Evolutionary conservation across 192 early-diverging fungal species (phyloP).

Genomic region (Polychytrium aggregatum): DNA sequence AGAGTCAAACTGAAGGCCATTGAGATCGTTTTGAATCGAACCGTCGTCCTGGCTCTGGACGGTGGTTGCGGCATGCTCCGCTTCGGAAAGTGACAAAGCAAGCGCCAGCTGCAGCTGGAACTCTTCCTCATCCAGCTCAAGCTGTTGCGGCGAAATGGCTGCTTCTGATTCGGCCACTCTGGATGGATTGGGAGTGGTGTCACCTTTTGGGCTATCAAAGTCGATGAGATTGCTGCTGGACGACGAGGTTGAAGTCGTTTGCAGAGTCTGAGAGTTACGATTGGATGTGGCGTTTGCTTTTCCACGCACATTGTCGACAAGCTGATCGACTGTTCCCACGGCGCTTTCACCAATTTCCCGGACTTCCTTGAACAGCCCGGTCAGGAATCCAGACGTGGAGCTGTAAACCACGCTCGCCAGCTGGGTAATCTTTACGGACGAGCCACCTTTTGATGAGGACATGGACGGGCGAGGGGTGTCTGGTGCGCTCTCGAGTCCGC

Average conservation of each 20-base stretch:
- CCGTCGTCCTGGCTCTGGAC: no score
- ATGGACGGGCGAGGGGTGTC: no score
- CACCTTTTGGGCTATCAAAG: neutral
- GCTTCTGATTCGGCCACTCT: neutral
- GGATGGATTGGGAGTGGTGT: neutral
- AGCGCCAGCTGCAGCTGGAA: slow-evolving; percentile 41
- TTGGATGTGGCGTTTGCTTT: no score
- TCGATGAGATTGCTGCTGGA: neutral
- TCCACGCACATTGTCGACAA: slow-evolving; percentile 15
- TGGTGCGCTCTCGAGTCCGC: no score
- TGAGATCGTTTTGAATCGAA: no score
- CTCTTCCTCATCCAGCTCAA: slow-evolving; percentile 24
- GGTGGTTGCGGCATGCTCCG: slow-evolving; percentile 2
- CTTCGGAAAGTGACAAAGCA: slow-evolving; percentile 30
- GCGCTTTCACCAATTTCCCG: slow-evolving; percentile 19
- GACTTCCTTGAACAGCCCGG: slow-evolving; percentile 18
- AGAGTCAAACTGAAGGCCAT: no score
- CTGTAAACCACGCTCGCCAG: slow-evolving; percentile 19
- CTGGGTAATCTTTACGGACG: no score
- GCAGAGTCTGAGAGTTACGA: no score
- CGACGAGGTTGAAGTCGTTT: neutral
- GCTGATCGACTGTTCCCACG: slow-evolving; percentile 16
- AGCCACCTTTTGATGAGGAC: no score
- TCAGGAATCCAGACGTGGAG: slow-evolving; percentile 21
- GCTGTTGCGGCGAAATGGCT: neutral